phyloP scores from a whole-genome alignment of 768 basidiomycete species.

The Phlebiopsis gigantea region DNA sequence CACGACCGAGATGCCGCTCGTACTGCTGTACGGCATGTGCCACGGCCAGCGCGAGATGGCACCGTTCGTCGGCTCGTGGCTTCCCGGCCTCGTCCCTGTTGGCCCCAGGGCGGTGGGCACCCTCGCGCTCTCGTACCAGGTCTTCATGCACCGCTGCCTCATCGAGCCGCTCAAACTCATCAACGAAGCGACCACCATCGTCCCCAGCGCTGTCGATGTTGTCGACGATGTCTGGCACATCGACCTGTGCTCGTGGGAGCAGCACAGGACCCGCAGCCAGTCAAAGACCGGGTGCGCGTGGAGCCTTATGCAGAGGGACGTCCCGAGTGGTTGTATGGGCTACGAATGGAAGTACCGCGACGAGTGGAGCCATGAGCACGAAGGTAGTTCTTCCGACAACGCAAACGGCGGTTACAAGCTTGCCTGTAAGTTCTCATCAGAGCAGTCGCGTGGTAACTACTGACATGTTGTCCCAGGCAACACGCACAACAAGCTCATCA shows the following conservation, averaged over 20 bases:
- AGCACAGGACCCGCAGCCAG: conserved; percentile 6
- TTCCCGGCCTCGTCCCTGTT: background rate
- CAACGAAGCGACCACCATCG: conserved; percentile 15
- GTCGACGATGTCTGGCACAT: conserved; percentile 16
- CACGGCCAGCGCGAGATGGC: conserved; percentile 3
- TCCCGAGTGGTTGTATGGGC: background rate
- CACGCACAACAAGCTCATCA: background rate
- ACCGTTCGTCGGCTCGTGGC: background rate
- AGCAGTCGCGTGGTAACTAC: background rate
- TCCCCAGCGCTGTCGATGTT: conserved; percentile 12
- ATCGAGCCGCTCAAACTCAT: conserved; percentile 8
- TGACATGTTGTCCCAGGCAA: background rate
- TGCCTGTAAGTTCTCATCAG: background rate
- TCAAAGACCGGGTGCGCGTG: background rate
- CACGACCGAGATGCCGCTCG: background rate
- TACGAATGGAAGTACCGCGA: conserved; percentile 17
- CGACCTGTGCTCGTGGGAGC: conserved; percentile 13
- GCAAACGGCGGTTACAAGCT: conserved; percentile 1
- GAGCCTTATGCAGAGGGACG: background rate
- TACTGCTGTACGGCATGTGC: conserved; percentile 14
- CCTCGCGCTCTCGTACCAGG: conserved; percentile 9
- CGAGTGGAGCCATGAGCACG: conserved; percentile 15
- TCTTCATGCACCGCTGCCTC: conserved; percentile 15
- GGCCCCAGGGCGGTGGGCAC: conserved; percentile 9
- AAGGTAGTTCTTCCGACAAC: background rate